phyloP scores from a whole-genome alignment of 371 early-diverging fungal genomes.

The Apophysomyces variabilis region DNA sequence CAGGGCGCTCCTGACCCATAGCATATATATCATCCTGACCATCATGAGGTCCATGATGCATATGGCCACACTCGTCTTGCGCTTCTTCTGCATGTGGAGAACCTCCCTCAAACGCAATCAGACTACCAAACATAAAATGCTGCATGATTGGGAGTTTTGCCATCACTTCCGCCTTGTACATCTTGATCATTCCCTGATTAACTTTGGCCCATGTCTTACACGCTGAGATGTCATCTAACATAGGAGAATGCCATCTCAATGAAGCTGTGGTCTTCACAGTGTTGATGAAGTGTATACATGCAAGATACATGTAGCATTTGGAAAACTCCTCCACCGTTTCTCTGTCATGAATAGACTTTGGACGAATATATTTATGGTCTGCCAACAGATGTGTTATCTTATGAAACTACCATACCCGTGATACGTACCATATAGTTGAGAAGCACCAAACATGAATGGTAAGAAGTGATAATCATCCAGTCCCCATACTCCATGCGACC shows the following conservation, averaged over 20 bases:
- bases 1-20: slow-evolving; percentile 91
- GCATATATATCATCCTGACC: slow-evolving; percentile 75
- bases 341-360: slow-evolving; percentile 85
- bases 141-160: slow-evolving; percentile 98
- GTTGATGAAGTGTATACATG: slow-evolving; percentile 90
- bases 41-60: slow-evolving; percentile 22
- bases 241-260: slow-evolving; percentile 89
- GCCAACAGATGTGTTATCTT: not conserved
- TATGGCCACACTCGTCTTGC: slow-evolving; percentile 55
- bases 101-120: slow-evolving; percentile 65
- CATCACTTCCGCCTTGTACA: slow-evolving; percentile 98
- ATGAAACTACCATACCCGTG: not conserved
- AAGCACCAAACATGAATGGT: slow-evolving; percentile 95
- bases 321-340: slow-evolving; percentile 87
- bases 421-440: slow-evolving; percentile 76
- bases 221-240: slow-evolving; percentile 95
- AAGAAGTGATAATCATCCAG: slow-evolving; percentile 98
- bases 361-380: slow-evolving; percentile 82
- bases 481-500: slow-evolving; percentile 99
- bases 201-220: slow-evolving; percentile 94
- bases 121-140: slow-evolving; percentile 95
- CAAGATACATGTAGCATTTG: slow-evolving; percentile 90
- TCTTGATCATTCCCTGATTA: slow-evolving; percentile 95
- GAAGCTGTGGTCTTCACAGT: slow-evolving; percentile 68
- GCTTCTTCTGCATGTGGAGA: slow-evolving; percentile 40